Percentiles rank a stretch among this genome's conserved stretches.
Evolutionary conservation across 1,139 yeast species (phyloP).

Genomic region (Sugiyamaella castrensis): DNA sequence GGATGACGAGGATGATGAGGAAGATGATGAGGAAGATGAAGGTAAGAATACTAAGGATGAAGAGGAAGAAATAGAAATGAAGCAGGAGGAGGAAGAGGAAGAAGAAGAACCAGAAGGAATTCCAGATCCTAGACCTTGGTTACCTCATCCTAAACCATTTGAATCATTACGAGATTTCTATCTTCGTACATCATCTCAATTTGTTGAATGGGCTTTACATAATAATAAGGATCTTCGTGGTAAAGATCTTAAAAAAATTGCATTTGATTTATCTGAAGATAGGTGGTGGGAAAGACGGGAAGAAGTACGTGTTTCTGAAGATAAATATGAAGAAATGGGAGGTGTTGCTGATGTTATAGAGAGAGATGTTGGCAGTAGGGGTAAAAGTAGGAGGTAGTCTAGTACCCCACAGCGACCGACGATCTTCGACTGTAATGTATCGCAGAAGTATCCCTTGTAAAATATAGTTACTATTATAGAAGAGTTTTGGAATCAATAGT

Average conservation of each 20-base stretch:
- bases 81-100: slow-evolving; percentile 56
- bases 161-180: slow-evolving; percentile 82
- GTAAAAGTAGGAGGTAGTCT: slow-evolving; percentile 25
- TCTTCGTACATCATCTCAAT: slow-evolving; percentile 78
- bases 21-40: slow-evolving; percentile 55
- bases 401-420: too few species aligned
- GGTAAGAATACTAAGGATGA: slow-evolving; percentile 51
- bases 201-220: slow-evolving; percentile 83
- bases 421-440: too few species aligned
- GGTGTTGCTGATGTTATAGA: slow-evolving; percentile 92
- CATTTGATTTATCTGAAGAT: slow-evolving; percentile 88
- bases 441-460: too few species aligned
- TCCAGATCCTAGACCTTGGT: slow-evolving; percentile 93
- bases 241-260: slow-evolving; percentile 80
- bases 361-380: slow-evolving; percentile 50
- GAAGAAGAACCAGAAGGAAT: slow-evolving; percentile 59
- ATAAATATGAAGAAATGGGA: slow-evolving; percentile 81
- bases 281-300: slow-evolving; percentile 99
- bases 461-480: too few species aligned
- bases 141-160: slow-evolving; percentile 96
- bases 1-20: slow-evolving; percentile 65
- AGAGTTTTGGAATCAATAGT: too few species aligned
- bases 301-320: slow-evolving; percentile 83
- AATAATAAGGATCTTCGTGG: slow-evolving; percentile 80
- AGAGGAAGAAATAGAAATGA: slow-evolving; percentile 49